These are phyloP conservation scores for Candida orba DNA, from an alignment of 805 yeast species.

Conservation along the genomic window DNA sequence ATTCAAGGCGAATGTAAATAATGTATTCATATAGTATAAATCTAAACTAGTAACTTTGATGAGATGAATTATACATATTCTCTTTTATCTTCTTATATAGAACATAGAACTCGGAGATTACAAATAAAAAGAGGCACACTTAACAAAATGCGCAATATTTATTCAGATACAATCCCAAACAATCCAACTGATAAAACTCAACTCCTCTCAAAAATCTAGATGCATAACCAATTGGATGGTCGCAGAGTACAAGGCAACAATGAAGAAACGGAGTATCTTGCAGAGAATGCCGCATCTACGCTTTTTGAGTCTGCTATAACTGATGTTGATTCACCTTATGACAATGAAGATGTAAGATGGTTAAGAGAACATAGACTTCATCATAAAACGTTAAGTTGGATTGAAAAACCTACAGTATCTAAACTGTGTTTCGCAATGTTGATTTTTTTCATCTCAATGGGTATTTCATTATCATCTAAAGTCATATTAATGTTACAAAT, in stretches of 20 bases:
- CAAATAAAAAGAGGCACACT: too few species aligned
- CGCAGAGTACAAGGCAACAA: neutral
- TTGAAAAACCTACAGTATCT: slow-evolving; percentile 48
- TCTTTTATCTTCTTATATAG: too few species aligned
- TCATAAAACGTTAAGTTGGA: slow-evolving; percentile 43
- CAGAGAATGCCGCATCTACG: slow-evolving; percentile 1
- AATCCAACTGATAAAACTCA: too few species aligned
- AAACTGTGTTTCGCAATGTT: slow-evolving; percentile 39
- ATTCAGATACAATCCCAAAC: too few species aligned
- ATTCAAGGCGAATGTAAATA: too few species aligned
- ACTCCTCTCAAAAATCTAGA: too few species aligned
- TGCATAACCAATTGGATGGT: neutral
- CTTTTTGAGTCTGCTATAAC: slow-evolving; percentile 35
- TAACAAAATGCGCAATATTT: too few species aligned
- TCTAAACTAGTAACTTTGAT: too few species aligned
- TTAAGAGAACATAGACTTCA: slow-evolving; percentile 39
- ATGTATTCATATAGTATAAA: too few species aligned
- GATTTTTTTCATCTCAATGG: slow-evolving; percentile 35
- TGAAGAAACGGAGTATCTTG: slow-evolving; percentile 1
- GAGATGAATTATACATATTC: too few species aligned
- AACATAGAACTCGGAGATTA: too few species aligned
- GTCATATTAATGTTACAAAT: slow-evolving; percentile 26
- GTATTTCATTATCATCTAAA: slow-evolving; percentile 33
- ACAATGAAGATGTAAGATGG: slow-evolving; percentile 32
- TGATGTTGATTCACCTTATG: slow-evolving; percentile 25